Evolutionary conservation across 768 basidiomycete genomes (phyloP), one percentile per base, ranked within the genome.

Genomic region (Mycena olivaceomarginata): DNA sequence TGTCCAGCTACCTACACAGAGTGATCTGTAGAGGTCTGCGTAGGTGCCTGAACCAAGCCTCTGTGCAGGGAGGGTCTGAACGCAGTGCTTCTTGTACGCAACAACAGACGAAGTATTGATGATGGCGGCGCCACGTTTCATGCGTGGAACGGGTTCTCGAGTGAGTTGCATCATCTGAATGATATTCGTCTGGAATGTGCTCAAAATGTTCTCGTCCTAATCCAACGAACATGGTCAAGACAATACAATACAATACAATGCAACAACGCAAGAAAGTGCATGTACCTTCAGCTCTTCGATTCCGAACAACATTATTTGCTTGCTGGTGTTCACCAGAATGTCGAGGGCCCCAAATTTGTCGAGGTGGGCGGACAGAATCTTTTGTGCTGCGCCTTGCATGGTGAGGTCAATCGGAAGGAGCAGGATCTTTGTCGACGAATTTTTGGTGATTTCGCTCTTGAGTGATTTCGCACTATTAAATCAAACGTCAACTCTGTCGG

Each of bases 41-140:
- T 25, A 25, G 25, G 25, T 25, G 25, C 25, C 25, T 25, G 25
- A 25, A 25, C 25, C 25, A 25, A 25, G 25, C 25, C 25, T 25
- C 25, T 25, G 25, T 25, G 25, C 25, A 25, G 25, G 25, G 25
- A 25, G 25, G 25, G 25, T 25, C 25, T 25, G 25, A 25, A 25
- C 25, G 25, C 25, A 25, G 25, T 25, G 25, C 25, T 25, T 25
- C 72, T 85, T 87, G 82, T 90, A 90, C 15, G 90, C 90, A 0
- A 91, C 91, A 40, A 93, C 92, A 7, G 89, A 90, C 6, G 92
- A 89, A 8, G 92, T 92, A 83, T 93, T 92, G 87, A 94, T 91
- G 81, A 94, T 93, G 41, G 86, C 85, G 4, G 88, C 84, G 1
- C 93, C 92, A 56, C 90, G 89, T 79, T 90, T 90, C 84, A 93